Evolutionary conservation across 2,329 filamentous ascomycete species (phyloP).

Genomic region (Xylariaceae sp.): DNA sequence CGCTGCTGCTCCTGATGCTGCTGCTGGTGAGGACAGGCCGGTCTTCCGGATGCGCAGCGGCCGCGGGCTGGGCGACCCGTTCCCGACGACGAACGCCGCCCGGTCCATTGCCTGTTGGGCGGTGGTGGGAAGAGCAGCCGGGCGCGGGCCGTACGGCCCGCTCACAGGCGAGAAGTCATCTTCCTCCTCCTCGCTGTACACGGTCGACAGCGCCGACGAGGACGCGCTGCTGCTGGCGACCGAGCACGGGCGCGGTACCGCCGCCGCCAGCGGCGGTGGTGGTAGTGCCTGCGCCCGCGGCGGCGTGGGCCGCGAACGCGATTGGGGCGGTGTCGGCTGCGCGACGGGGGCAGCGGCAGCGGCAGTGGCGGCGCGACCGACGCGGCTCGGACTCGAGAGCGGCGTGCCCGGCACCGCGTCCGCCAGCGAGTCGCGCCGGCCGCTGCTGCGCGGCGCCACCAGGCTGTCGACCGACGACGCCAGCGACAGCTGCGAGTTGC

Average conservation of each 20-base stretch:
- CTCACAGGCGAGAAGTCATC: too few species aligned
- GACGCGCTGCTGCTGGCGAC: not conserved
- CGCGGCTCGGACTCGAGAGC: conserved; percentile 37
- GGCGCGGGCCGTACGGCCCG: not conserved
- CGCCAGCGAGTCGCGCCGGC: conserved; percentile 26
- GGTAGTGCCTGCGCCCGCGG: not conserved
- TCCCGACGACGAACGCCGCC: not conserved
- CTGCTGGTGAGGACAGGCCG: conserved; percentile 5
- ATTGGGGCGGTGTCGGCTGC: not conserved
- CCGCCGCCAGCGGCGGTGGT: conserved; percentile 4
- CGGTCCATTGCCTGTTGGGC: not conserved
- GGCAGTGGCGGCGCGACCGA: too few species aligned
- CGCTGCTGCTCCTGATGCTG: not conserved
- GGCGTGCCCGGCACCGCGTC: conserved; percentile 27
- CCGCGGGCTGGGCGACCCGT: not conserved
- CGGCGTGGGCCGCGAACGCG: not conserved
- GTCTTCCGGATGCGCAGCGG: conserved; percentile 2
- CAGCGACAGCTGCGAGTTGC: conserved; percentile 24
- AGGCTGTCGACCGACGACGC: conserved; percentile 37
- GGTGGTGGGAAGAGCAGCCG: too few species aligned
- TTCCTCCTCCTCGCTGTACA: conserved; percentile 47
- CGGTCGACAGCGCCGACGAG: conserved; percentile 48
- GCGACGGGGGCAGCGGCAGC: too few species aligned
- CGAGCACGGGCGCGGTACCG: conserved; percentile 2
- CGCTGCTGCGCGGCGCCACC: conserved; percentile 17